Base-by-base conservation (phyloP, 1,284 basidiomycete species). In the Pseudozyma pruni region DNA sequence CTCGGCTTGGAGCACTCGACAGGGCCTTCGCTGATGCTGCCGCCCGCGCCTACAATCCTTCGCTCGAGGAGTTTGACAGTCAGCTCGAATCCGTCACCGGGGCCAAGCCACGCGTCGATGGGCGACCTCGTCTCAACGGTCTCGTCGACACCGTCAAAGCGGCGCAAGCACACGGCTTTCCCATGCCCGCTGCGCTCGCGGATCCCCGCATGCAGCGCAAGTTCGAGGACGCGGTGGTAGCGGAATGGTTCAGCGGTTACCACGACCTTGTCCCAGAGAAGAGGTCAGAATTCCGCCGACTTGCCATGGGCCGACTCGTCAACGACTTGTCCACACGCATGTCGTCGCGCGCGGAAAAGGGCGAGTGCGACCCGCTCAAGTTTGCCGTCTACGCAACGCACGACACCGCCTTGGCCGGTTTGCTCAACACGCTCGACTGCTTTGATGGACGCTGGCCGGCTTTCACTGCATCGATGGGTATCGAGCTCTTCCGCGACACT, bases 231-330 rank as follows among this genome's bases (percentile, higher is more conserved):
- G 90, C 90, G 17, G 87, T 91, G 8, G 86, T 90, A 25, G 86
- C 86, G 44, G 91, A 93, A 83, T 92, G 91, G 91, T 92, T 91
- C 80, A 85, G 87, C 83, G 88, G 90, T 83, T 83, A 75, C 83
- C 66, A 63, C 4, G 59, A 52, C 4, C 38, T 42, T 1, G 74
- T 77, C 32, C 53, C 54, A 1, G 61, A 67, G n/a, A 50, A 63
- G 42, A 58, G 58, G 40, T 87, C 89, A 72, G 90, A 91, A 84
- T 90, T 90, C 56, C 87, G 90, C 4, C 86, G 89, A 37, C 84
- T 93, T 11, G 90, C 89, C 1, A 89, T 92, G 89, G 91, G 91
- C 6, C 87, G 86, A 3, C 85, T 92, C 9, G 86, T 92, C 16
- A 84, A 86, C 8, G 89, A 90, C 46, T 78, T 92, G 39, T 83